These are phyloP conservation scores for Podosphaera fusca DNA, from an alignment of 2,329 filamentous ascomycete species.

Conservation along the genomic window DNA sequence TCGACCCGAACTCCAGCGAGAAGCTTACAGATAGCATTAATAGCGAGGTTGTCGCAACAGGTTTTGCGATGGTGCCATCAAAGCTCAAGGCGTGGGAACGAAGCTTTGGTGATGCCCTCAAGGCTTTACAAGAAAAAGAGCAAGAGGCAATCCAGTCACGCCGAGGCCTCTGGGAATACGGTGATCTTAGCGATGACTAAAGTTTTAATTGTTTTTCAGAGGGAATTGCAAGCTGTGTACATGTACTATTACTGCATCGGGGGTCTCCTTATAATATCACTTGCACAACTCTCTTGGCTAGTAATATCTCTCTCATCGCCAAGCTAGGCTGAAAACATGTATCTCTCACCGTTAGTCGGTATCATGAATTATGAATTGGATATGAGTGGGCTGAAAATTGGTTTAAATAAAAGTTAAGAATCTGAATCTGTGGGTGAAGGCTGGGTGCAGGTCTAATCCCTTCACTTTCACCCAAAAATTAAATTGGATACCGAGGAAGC, in stretches of 20 bases:
- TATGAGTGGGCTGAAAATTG: not conserved
- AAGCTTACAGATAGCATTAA: conserved; percentile 63
- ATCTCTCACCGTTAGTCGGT: not conserved
- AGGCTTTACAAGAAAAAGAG: conserved; percentile 50
- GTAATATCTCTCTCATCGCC: not conserved
- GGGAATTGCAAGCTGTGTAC: no score
- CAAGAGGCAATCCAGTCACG: conserved; percentile 56
- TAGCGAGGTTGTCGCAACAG: conserved; percentile 61
- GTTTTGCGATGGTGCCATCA: conserved; percentile 71
- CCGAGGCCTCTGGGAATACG: conserved; percentile 93
- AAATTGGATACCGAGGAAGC: not conserved
- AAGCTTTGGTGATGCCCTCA: conserved; percentile 46
- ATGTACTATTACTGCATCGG: not conserved
- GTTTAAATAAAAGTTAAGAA: not conserved
- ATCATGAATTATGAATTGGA: not conserved
- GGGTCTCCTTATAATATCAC: not conserved
- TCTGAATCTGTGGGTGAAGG: not conserved
- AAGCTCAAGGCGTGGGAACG: conserved; percentile 88
- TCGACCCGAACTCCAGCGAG: conserved; percentile 46
- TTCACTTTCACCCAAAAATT: not conserved
- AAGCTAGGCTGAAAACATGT: no score
- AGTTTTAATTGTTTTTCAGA: not conserved
- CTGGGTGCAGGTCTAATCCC: not conserved
- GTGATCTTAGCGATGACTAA: conserved; percentile 78
- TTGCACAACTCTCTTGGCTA: not conserved